phyloP scores from a whole-genome alignment of 1,284 basidiomycete genomes.

The Apiotrichum akiyoshidainum region DNA sequence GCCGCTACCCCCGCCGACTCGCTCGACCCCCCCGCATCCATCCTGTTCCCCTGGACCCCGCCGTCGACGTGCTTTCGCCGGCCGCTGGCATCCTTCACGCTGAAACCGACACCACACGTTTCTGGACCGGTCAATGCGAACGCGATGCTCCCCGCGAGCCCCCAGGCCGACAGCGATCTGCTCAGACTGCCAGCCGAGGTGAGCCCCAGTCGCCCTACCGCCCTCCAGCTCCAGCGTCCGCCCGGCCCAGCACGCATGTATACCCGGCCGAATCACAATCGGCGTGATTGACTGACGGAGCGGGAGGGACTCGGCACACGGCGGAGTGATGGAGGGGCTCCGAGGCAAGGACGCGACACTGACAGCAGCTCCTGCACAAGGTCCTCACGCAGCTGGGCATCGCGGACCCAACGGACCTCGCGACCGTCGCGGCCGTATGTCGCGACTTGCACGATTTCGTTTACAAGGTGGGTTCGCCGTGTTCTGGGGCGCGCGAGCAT shows the following conservation, averaged over 20 bases:
- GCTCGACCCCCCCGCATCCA: too few relatives aligned
- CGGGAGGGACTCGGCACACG: too few relatives aligned
- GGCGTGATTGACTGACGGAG: too few relatives aligned
- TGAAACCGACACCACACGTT: too few relatives aligned
- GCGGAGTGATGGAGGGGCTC: too few relatives aligned
- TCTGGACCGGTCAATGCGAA: neutral
- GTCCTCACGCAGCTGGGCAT: conserved; percentile 28
- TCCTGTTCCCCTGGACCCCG: too few relatives aligned
- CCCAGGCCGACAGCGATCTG: neutral
- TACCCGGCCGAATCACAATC: too few relatives aligned
- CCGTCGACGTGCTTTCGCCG: too few relatives aligned
- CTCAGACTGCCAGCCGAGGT: conserved; percentile 6
- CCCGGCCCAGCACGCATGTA: too few relatives aligned
- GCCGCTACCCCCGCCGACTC: too few relatives aligned
- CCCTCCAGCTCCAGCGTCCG: too few relatives aligned
- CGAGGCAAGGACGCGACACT: neutral
- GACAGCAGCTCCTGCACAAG: conserved; percentile 28
- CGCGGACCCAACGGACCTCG: conserved; percentile 20
- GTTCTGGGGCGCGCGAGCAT: neutral
- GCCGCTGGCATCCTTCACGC: too few relatives aligned
- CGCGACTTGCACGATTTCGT: conserved; percentile 33
- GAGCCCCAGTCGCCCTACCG: neutral
- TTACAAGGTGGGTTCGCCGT: conserved; percentile 30
- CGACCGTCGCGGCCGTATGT: conserved; percentile 31
- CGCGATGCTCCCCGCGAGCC: neutral